Evolutionary conservation across 805 yeast genomes (phyloP).

Genomic region (Monosporozyma yasuniensis): DNA sequence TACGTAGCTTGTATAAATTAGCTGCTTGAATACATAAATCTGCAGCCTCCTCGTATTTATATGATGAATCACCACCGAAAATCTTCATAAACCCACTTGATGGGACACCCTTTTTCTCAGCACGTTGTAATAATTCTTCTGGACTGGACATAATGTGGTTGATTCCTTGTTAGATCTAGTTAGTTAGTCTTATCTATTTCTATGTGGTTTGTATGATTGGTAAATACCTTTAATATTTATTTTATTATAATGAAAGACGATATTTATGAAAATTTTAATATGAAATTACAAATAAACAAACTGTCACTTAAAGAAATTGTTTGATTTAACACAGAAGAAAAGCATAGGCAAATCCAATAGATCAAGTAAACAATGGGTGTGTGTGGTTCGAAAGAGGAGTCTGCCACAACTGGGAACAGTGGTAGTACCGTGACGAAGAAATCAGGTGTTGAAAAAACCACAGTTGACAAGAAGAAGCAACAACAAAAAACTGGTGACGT

Average conservation of each 20-base stretch:
- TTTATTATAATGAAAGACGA: no score
- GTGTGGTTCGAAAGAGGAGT: conserved; percentile 8
- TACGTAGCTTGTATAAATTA: conserved; percentile 71
- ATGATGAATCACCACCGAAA: conserved; percentile 53
- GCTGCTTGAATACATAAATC: conserved; percentile 90
- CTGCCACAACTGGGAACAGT: not conserved
- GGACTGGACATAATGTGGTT: conserved; percentile 15
- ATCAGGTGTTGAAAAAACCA: not conserved
- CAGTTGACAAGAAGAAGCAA: not conserved
- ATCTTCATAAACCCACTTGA: conserved; percentile 63
- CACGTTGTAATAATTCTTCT: conserved; percentile 35
- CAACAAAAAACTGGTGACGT: no score
- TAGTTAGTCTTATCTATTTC: not conserved
- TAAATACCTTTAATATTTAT: no score
- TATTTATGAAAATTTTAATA: not conserved
- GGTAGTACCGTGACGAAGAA: not conserved
- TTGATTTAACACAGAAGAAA: not conserved
- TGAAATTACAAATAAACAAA: not conserved
- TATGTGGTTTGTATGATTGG: not conserved
- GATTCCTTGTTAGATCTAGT: no score
- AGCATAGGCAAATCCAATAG: not conserved
- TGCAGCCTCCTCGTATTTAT: conserved; percentile 81
- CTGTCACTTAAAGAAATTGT: not conserved
- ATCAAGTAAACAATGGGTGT: conserved; percentile 4
- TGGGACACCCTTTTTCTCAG: conserved; percentile 61